Evolutionary conservation across 106 monocot genomes (phyloP).

Genomic region (Posidonia australis): DNA sequence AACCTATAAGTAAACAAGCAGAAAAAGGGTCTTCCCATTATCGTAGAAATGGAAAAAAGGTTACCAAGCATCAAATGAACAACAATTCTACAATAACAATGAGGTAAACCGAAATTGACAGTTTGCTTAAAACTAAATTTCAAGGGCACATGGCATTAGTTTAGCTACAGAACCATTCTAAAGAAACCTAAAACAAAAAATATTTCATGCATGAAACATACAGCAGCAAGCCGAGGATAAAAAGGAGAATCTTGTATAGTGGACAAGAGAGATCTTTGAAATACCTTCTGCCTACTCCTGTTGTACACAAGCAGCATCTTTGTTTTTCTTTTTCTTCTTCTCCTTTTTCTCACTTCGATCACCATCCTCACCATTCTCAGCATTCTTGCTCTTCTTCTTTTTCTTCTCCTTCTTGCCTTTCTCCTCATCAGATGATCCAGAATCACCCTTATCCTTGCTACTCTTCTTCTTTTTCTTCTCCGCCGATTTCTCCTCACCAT

Average conservation of each 20-base stretch:
- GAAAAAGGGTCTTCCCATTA: background rate
- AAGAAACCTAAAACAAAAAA: too few relatives aligned
- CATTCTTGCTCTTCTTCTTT: slow-evolving; percentile 30
- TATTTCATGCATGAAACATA: too few relatives aligned
- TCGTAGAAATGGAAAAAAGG: background rate
- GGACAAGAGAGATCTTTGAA: background rate
- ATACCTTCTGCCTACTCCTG: slow-evolving; percentile 23
- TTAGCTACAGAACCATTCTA: too few relatives aligned
- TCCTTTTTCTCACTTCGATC: background rate
- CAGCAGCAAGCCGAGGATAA: too few relatives aligned
- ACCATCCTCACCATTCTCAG: slow-evolving; percentile 7
- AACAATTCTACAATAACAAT: slow-evolving; percentile 1
- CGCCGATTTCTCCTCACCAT: background rate
- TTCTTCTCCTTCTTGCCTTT: slow-evolving; percentile 38
- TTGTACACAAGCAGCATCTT: slow-evolving; percentile 6
- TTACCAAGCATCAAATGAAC: background rate
- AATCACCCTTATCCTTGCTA: slow-evolving; percentile 12
- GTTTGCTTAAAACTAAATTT: too few relatives aligned
- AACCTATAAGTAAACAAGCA: too few relatives aligned
- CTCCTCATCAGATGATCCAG: slow-evolving; percentile 24
- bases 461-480: slow-evolving; percentile 37
- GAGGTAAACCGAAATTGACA: too few relatives aligned
- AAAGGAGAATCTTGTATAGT: too few relatives aligned
- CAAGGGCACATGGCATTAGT: too few relatives aligned
- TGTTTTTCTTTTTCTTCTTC: slow-evolving; percentile 4